Evolutionary conservation across 2,329 filamentous ascomycete genomes (phyloP), one percentile per base, ranked within the genome.

Genomic region (Ophiostoma quercus): DNA sequence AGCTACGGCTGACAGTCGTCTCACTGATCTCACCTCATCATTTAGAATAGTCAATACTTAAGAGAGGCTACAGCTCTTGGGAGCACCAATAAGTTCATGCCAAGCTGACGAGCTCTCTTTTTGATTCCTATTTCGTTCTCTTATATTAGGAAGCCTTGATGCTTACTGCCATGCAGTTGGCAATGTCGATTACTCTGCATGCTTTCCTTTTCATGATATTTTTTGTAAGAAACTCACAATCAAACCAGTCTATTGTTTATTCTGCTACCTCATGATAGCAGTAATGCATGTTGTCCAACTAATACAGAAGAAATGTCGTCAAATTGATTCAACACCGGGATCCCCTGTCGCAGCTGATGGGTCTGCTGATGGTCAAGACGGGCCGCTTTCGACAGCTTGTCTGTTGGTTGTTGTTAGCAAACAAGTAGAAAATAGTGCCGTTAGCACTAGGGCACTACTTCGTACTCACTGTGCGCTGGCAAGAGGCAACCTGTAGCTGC

Each of bases 401-500:
- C 22, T 32, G 25, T 8, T 8, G 22, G 54, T 16, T 62, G 22
- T 47, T 8, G 22, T 34, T 34, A 8, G 34, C 6, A 16, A 47
- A 29, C 25, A 29, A 47, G 43, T 47, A n/a, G 43, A 47, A 47
- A 16, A 47, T 47, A 47, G 43, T 47, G 43, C 16, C 43, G 7
- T 7, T 47, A n/a, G 43, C 6, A 47, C 19, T 47, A 16, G 0
- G 16, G 43, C 43, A 47, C 43, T 47, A n/a, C 22, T 57, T 2
- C 25, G 3, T 25, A 14, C 9, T 16, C 19, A n/a, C 11, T 32
- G 12, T 62, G 57, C 57, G 57, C 57, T 62, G 57, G 57, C 57
- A 62, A 62, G 57, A 62, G 57, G 57, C 57, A 32, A 25, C 57
- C 25, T 29, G n/a, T n/a, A n/a, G n/a, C n/a, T n/a, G 25, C 25